These are phyloP conservation scores for Pseudogymnoascus sp. DNA, from an alignment of 2,329 filamentous ascomycete species.

Conservation along the genomic window DNA sequence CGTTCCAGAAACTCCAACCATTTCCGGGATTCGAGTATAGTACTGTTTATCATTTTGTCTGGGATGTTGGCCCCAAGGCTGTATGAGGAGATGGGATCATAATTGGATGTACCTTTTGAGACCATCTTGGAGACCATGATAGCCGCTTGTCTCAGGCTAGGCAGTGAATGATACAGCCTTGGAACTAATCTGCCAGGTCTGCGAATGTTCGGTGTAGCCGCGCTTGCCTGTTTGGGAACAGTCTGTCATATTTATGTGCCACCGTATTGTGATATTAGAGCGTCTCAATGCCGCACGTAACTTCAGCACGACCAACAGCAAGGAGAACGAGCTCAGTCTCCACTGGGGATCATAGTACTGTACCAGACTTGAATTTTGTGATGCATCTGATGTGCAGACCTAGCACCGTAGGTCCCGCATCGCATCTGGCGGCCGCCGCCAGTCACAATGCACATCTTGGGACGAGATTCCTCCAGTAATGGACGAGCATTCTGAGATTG, in stretches of 20 bases:
- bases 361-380: background rate
- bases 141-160: background rate
- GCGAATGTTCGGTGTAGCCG: constrained; percentile 5
- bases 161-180: background rate
- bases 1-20: background rate
- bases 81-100: background rate
- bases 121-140: background rate
- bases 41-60: background rate
- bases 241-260: background rate
- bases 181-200: background rate
- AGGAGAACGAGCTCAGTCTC: background rate
- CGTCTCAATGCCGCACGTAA: background rate
- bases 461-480: background rate
- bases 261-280: background rate
- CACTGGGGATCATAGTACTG: background rate
- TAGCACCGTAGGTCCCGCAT: background rate
- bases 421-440: background rate
- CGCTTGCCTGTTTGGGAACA: background rate
- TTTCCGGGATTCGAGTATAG: background rate
- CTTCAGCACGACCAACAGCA: background rate
- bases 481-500: background rate
- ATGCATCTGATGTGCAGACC: constrained; percentile 4
- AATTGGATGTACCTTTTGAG: background rate
- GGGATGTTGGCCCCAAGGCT: background rate
- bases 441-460: background rate